Percentiles rank a stretch among this genome's conserved stretches.
phyloP scores from a whole-genome alignment of 257 asterid species.

The Nicotiana benthamiana region DNA sequence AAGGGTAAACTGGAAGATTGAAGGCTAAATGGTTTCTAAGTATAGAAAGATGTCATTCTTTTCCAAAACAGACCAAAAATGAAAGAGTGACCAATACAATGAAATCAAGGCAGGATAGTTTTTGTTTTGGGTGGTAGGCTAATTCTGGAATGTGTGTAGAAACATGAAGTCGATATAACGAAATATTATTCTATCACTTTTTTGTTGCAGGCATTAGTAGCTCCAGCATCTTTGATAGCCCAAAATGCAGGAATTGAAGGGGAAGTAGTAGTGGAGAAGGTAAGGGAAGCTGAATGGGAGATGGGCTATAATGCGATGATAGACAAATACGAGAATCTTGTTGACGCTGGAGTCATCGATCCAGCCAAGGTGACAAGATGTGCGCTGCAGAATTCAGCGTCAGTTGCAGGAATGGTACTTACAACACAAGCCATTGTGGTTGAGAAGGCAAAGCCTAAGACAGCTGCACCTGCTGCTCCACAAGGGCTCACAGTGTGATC shows the following conservation, averaged over 20 bases:
- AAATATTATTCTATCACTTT: not conserved
- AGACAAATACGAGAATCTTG: constrained; percentile 63
- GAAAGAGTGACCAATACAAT: not conserved
- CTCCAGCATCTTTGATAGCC: constrained; percentile 87
- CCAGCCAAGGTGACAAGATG: constrained; percentile 96
- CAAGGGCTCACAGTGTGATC: constrained; percentile 43
- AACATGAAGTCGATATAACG: not conserved
- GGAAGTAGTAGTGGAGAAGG: constrained; percentile 91
- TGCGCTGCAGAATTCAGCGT: constrained; percentile 80
- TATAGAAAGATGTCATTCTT: not conserved
- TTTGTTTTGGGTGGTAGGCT: not conserved
- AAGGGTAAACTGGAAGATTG: not conserved
- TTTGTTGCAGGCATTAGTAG: constrained; percentile 54
- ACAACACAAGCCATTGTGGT: constrained; percentile 98
- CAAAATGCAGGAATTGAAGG: constrained; percentile 97
- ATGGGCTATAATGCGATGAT: constrained; percentile 90
- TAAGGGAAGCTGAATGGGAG: constrained; percentile 72
- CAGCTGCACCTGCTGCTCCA: constrained; percentile 36
- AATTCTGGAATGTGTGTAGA: not conserved
- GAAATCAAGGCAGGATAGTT: not conserved
- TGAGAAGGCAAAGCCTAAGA: constrained; percentile 69
- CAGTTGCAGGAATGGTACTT: constrained; percentile 96
- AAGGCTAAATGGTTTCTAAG: not conserved
- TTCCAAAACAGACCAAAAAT: not conserved
- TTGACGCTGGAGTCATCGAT: constrained; percentile 82